These are phyloP conservation scores for Penicillium olsonii DNA, from an alignment of 2,329 filamentous ascomycete species.

Conservation along the genomic window DNA sequence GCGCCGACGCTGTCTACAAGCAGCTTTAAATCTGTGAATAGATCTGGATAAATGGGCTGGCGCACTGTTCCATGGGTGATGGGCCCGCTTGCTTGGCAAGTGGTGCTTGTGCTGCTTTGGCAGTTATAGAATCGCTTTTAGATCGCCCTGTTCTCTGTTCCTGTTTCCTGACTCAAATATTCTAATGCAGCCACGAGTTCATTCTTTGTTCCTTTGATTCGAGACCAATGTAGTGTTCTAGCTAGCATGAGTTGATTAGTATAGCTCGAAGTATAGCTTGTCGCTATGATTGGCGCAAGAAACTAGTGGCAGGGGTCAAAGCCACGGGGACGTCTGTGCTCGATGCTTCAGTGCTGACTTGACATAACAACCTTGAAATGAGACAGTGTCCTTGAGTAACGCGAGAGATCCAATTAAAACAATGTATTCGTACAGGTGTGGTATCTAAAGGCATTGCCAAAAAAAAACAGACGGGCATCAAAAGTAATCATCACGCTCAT, in stretches of 20 bases:
- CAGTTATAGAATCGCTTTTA: conserved; percentile 10
- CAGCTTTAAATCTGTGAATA: conserved; percentile 43
- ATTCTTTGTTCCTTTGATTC: conserved; percentile 5
- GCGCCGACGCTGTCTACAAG: conserved; percentile 51
- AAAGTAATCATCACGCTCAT: not conserved
- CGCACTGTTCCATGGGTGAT: conserved; percentile 13
- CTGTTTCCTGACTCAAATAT: too few relatives aligned
- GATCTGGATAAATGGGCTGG: conserved; percentile 16
- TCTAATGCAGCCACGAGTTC: conserved; percentile 15
- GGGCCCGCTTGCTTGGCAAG: not conserved
- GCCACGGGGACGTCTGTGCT: conserved; percentile 4
- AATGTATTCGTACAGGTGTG: not conserved
- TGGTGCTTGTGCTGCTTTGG: not conserved
- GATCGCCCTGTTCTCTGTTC: conserved; percentile 13
- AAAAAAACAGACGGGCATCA: conserved; percentile 16
- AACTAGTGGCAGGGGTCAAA: conserved; percentile 4
- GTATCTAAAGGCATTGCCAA: not conserved
- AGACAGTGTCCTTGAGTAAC: not conserved
- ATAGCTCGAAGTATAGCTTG: conserved; percentile 3
- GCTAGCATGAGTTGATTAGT: too few relatives aligned
- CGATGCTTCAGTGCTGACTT: not conserved
- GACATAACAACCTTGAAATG: not conserved
- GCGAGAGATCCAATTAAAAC: not conserved
- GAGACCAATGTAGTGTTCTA: too few relatives aligned
- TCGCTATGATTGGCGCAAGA: conserved; percentile 5